phyloP scores from a whole-genome alignment of 305 asterid species.

The Fraxinus greggii region DNA sequence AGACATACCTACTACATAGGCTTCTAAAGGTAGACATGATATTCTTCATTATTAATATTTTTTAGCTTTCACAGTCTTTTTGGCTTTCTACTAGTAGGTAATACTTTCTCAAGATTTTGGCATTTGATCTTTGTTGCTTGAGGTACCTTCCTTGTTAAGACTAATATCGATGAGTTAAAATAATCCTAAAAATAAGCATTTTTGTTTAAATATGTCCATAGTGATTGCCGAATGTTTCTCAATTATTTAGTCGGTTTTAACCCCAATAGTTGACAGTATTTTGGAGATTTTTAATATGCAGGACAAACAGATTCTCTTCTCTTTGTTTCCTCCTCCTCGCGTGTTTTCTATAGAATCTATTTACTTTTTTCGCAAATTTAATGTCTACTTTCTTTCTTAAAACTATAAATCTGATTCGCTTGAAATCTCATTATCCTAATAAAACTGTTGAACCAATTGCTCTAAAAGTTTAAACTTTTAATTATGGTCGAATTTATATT shows the following conservation, averaged over 20 bases:
- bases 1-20: constrained; percentile 83
- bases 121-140: constrained; percentile 3
- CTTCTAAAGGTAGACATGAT: constrained; percentile 63
- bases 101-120: background rate
- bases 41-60: constrained; percentile 24
- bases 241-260: background rate
- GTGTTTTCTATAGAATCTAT: background rate
- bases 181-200: background rate
- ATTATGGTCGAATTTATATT: background rate
- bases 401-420: background rate
- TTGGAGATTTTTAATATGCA: background rate
- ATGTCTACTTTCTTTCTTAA: background rate
- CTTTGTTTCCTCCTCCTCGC: background rate
- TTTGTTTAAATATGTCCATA: background rate
- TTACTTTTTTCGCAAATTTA: background rate
- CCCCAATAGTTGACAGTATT: background rate
- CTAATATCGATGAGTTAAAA: background rate
- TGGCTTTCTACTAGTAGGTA: background rate
- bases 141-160: background rate
- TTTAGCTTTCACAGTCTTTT: constrained; percentile 1
- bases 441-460: background rate
- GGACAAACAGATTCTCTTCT: background rate
- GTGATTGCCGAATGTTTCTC: background rate
- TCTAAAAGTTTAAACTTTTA: background rate
- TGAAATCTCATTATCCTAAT: background rate